These are phyloP conservation scores for Ophiostoma fasciatum DNA, from an alignment of 2,329 filamentous ascomycete genomes.

Conservation along the genomic window DNA sequence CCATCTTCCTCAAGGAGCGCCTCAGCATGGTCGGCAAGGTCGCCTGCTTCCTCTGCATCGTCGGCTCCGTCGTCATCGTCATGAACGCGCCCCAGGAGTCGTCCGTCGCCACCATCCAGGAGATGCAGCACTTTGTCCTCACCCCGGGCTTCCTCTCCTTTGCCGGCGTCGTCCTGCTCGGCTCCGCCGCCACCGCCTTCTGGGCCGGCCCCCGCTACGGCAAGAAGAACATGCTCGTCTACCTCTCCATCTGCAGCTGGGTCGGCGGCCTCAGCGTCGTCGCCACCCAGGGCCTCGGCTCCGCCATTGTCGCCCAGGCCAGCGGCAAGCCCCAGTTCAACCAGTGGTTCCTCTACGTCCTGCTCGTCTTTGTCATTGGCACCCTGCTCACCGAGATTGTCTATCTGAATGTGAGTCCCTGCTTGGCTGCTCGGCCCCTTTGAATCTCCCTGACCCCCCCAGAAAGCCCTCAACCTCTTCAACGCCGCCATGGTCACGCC, in stretches of 20 bases:
- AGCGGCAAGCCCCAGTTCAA: slow-evolving; percentile 80
- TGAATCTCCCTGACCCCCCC: slow-evolving; percentile 11
- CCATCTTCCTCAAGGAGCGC: slow-evolving; percentile 90
- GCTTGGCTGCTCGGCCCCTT: background rate
- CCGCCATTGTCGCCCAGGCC: slow-evolving; percentile 79
- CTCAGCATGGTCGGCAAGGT: slow-evolving; percentile 93
- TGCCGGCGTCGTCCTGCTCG: slow-evolving; percentile 67
- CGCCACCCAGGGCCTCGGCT: slow-evolving; percentile 80
- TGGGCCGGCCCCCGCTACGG: slow-evolving; percentile 80
- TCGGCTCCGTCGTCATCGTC: slow-evolving; percentile 86
- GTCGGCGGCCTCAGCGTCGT: slow-evolving; percentile 91
- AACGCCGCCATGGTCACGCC: slow-evolving; percentile 95
- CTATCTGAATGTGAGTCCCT: slow-evolving; percentile 61
- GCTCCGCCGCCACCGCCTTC: slow-evolving; percentile 54
- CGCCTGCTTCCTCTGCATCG: slow-evolving; percentile 85
- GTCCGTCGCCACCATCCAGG: slow-evolving; percentile 73
- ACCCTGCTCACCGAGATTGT: slow-evolving; percentile 90
- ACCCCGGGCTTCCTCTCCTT: slow-evolving; percentile 76
- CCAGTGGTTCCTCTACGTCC: slow-evolving; percentile 89
- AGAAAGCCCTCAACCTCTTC: slow-evolving; percentile 98
- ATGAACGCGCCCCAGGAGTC: slow-evolving; percentile 82
- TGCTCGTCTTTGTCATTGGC: slow-evolving; percentile 78
- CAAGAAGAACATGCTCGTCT: slow-evolving; percentile 95
- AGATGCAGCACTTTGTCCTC: slow-evolving; percentile 82
- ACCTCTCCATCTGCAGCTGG: slow-evolving; percentile 90